Conservation (phyloP, 805 yeast genomes). For the Pichia californica region DNA sequence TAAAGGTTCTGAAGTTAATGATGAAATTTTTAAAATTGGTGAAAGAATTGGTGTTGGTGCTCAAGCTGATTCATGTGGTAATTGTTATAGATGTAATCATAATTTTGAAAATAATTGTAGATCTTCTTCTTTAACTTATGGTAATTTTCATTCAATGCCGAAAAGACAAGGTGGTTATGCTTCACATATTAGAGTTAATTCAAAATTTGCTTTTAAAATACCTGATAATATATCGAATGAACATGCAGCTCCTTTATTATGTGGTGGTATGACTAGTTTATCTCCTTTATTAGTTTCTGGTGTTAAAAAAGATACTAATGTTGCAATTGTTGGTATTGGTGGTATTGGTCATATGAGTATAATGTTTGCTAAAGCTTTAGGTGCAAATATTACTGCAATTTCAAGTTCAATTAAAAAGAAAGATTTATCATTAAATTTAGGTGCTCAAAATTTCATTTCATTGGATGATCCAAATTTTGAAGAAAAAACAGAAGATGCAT, state of each 20-base stretch:
- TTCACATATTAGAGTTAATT: slow-evolving; percentile 37
- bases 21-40: slow-evolving; percentile 32
- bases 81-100: slow-evolving; percentile 32
- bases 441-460: slow-evolving; percentile 48
- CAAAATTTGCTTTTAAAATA: slow-evolving; percentile 39
- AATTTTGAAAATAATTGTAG: slow-evolving; percentile 44
- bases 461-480: slow-evolving; percentile 44
- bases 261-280: slow-evolving; percentile 50
- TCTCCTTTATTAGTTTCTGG: slow-evolving; percentile 37
- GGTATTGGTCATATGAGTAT: slow-evolving; percentile 41
- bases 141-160: slow-evolving; percentile 39
- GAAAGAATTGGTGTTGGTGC: slow-evolving; percentile 49
- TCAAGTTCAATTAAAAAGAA: slow-evolving; percentile 46
- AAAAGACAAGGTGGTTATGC: slow-evolving; percentile 44
- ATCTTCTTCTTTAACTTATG: slow-evolving; percentile 44
- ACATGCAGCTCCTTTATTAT: slow-evolving; percentile 47
- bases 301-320: slow-evolving; percentile 41
- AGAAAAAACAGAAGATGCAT: slow-evolving; percentile 23
- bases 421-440: slow-evolving; percentile 42
- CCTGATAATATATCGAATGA: slow-evolving; percentile 37
- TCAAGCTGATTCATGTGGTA: slow-evolving; percentile 30
- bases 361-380: slow-evolving; percentile 49
- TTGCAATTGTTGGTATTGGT: slow-evolving; percentile 42
- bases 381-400: slow-evolving; percentile 51
- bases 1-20: slow-evolving; percentile 32